Evolutionary conservation across 805 yeast species (phyloP).

Genomic region (Lipomyces spencermartinsiae): DNA sequence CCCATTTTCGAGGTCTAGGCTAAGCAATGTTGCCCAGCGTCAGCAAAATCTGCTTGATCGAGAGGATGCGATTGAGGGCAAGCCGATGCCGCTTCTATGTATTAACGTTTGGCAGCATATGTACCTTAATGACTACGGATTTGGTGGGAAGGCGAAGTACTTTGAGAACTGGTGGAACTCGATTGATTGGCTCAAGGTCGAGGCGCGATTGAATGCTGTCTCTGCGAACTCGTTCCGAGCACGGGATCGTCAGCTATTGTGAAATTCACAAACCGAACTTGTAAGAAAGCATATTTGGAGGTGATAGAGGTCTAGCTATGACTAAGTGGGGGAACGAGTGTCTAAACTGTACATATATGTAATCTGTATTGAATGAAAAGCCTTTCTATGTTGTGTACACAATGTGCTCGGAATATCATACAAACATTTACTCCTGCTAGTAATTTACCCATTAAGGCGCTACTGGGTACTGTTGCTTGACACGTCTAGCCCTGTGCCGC

Average conservation of each 20-base stretch:
- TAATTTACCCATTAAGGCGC: neutral
- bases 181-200: constrained; percentile 68
- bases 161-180: constrained; percentile 76
- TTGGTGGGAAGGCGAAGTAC: constrained; percentile 71
- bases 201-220: constrained; percentile 21
- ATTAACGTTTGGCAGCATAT: constrained; percentile 90
- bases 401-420: neutral
- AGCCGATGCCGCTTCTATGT: constrained; percentile 66
- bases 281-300: neutral
- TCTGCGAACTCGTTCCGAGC: constrained; percentile 4
- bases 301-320: neutral
- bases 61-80: constrained; percentile 53
- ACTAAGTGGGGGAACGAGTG: neutral
- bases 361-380: neutral
- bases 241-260: neutral
- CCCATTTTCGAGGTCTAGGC: constrained; percentile 53
- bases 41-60: constrained; percentile 41
- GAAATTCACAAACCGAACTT: neutral
- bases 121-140: constrained; percentile 84
- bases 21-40: constrained; percentile 4
- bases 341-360: neutral
- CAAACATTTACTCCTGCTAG: neutral
- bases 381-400: neutral
- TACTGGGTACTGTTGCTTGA: constrained; percentile 19
- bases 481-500: constrained; percentile 31